Conservation (phyloP, 805 yeast species). For the Myxozyma geophila region DNA sequence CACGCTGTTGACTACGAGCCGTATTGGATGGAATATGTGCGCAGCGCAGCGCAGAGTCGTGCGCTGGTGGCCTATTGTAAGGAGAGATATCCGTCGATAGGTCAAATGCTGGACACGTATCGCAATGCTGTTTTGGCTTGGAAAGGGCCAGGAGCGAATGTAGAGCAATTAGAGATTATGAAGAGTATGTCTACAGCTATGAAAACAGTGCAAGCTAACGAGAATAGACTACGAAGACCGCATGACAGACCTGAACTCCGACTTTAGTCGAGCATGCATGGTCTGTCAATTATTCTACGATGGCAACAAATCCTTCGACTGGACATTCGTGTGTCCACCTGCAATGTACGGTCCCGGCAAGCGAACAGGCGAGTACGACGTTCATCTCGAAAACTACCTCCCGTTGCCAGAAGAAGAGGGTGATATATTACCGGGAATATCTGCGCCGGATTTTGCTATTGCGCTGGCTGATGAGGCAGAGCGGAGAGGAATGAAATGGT, state of each 20-base stretch:
- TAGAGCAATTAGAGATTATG: constrained; percentile 11
- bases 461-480: constrained; percentile 24
- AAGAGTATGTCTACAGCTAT: not conserved
- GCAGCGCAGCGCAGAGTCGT: constrained; percentile 16
- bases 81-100: not conserved
- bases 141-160: constrained; percentile 1
- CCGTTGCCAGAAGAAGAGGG: constrained; percentile 15
- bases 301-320: constrained; percentile 17
- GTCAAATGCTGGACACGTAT: constrained; percentile 1
- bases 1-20: constrained; percentile 15
- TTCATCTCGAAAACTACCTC: constrained; percentile 1
- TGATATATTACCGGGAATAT: constrained; percentile 14
- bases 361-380: constrained; percentile 21
- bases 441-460: constrained; percentile 21
- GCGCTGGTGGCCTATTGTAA: not conserved
- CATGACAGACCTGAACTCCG: constrained; percentile 4
- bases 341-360: constrained; percentile 26
- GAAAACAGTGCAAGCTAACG: not conserved
- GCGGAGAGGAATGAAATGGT: constrained; percentile 12
- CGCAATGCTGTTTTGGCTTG: not conserved
- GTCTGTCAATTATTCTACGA: constrained; percentile 9
- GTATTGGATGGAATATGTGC: constrained; percentile 14
- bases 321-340: constrained; percentile 16
- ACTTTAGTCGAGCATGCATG: constrained; percentile 7
- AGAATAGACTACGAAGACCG: constrained; percentile 12